Evolutionary conservation across 805 yeast genomes (phyloP), one percentile per base, ranked within the genome.

Genomic region (Saccharomyces mikatae): DNA sequence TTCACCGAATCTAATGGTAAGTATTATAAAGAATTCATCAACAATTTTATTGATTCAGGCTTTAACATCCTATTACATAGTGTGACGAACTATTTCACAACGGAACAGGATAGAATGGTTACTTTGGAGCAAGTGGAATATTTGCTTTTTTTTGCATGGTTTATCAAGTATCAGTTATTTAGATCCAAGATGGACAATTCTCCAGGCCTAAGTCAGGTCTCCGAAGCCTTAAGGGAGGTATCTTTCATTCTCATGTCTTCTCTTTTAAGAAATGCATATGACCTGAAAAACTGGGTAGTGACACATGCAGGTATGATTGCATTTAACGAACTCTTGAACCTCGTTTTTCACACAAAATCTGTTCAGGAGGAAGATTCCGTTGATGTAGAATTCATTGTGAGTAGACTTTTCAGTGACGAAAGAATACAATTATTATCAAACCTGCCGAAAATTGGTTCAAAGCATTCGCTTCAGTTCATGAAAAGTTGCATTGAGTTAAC

Each of bases 371-470:
- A 69, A 1, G 66, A 67, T 1, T 36, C 44, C 1, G 78, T 73
- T 2, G 84, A 80, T 30, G 75, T 76, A 56, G 76, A 75, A 21
- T 83, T 82, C 24, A 80, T 86, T 54, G 76, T 83, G 21, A 73
- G 88, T 48, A 78, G 83, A 47, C 71, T 92, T n/a, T 89, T 92
- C 61, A 80, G 85, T 54, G 84, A 82, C 52, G 83, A 82, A 51
- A 62, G 69, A 54, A 69, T 89, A 28, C 81, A 79, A 48, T 64
- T 81, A 41, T 64, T 92, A 3, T 74, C 81, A 2, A 71, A 70
- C 17, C 67, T 89, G 31, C 89, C 96, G 0, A 80, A 80, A 53
- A 75, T 79, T 13, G 87, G 92, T 0, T 71, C 78, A 29, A 81
- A 78, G 56, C 82, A 84, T 58, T 81, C 95, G 0, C 77, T 86